Conservation (phyloP, 1,284 basidiomycete genomes). For the Trichosporon inkin region DNA sequence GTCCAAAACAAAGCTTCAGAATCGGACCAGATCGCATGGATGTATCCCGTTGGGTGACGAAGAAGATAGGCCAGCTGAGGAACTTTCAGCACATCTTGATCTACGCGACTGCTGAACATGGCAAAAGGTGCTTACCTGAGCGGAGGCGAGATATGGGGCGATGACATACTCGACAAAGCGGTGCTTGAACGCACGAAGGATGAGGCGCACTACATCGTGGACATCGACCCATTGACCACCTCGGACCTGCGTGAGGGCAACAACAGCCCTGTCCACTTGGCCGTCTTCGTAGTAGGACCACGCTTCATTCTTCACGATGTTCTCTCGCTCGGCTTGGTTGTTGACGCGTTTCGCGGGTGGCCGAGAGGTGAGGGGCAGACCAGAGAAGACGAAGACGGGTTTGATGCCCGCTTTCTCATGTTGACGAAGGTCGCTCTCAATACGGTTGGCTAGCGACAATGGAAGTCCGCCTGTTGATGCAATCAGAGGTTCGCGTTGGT, state of each 20-base stretch:
- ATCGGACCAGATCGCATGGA: conserved; percentile 89
- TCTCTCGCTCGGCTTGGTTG: conserved; percentile 52
- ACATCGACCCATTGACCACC: conserved; percentile 58
- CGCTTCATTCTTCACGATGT: conserved; percentile 58
- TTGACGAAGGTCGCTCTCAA: conserved; percentile 84
- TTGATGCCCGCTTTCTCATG: conserved; percentile 91
- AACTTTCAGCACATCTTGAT: background rate
- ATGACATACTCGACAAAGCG: conserved; percentile 93
- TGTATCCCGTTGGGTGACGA: conserved; percentile 87
- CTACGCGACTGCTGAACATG: background rate
- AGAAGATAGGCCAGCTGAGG: conserved; percentile 84
- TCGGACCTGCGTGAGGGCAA: conserved; percentile 70
- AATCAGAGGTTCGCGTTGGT: conserved; percentile 77
- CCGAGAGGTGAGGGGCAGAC: conserved; percentile 58
- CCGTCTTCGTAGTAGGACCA: conserved; percentile 88
- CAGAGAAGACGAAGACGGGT: conserved; percentile 95
- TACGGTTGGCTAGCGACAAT: conserved; percentile 73
- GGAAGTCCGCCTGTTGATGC: conserved; percentile 92
- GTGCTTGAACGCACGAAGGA: conserved; percentile 88
- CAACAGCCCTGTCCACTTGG: conserved; percentile 78
- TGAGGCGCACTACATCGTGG: conserved; percentile 87
- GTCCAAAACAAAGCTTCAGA: conserved; percentile 87
- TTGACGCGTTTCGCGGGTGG: conserved; percentile 64
- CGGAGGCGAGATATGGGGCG: conserved; percentile 89
- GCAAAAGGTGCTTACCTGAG: conserved; percentile 62